phyloP scores from a whole-genome alignment of 768 basidiomycete species.

The Flagelloscypha sp. region DNA sequence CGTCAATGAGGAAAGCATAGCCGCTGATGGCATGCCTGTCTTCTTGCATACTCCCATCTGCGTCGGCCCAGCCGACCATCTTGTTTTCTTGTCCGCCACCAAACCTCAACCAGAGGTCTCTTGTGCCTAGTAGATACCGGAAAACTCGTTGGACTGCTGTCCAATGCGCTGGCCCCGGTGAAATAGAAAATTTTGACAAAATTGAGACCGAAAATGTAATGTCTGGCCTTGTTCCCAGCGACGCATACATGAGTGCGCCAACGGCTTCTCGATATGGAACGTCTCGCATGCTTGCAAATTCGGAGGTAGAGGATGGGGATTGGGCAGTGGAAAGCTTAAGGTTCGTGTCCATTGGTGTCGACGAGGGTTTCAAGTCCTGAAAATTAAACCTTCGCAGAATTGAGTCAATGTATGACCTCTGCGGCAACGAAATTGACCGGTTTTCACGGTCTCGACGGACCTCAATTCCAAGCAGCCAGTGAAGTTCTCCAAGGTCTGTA shows the following conservation, averaged over 20 bases:
- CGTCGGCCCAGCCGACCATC: conserved; percentile 10
- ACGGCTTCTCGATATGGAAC: conserved; percentile 19
- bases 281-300: conserved; percentile 8
- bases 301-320: not conserved
- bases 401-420: conserved; percentile 24
- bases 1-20: conserved; percentile 17
- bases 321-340: conserved; percentile 1
- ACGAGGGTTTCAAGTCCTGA: conserved; percentile 16
- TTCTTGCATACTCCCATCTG: conserved; percentile 11
- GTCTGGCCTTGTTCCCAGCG: conserved; percentile 27
- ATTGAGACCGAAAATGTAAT: conserved; percentile 27
- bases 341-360: conserved; percentile 8
- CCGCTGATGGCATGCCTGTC: conserved; percentile 23
- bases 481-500: conserved; percentile 18
- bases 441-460: conserved; percentile 13
- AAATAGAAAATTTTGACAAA: conserved; percentile 24
- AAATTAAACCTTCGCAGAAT: conserved; percentile 18
- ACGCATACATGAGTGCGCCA: conserved; percentile 26
- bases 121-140: conserved; percentile 26
- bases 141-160: conserved; percentile 29
- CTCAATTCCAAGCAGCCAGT: conserved; percentile 23
- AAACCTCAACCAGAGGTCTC: conserved; percentile 5
- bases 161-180: conserved; percentile 28
- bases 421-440: conserved; percentile 20
- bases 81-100: too few species aligned